A percentile compares a stretch with the other conserved stretches of the same genome.
phyloP scores from a whole-genome alignment of 2,329 filamentous ascomycete genomes.

The Pleomassaria siparia region DNA sequence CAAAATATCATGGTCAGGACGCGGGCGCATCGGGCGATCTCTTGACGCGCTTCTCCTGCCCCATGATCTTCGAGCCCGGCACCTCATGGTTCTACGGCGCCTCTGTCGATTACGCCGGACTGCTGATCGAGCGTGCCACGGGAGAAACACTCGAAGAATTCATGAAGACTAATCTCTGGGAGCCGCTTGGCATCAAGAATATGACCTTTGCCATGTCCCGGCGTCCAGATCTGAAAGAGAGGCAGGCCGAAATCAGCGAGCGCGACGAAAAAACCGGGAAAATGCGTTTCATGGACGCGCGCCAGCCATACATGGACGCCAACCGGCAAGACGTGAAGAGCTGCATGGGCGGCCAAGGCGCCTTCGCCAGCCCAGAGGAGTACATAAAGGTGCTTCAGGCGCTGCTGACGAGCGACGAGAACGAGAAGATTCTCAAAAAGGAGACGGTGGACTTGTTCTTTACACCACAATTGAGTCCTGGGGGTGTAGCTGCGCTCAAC shows the following conservation, averaged over 20 bases:
- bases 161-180: constrained; percentile 47
- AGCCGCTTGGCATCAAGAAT: constrained; percentile 49
- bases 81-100: constrained; percentile 58
- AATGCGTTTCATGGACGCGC: constrained; percentile 4
- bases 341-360: constrained; percentile 31
- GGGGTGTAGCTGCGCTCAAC: constrained; percentile 14
- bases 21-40: constrained; percentile 49
- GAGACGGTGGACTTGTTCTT: constrained; percentile 33
- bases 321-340: constrained; percentile 20
- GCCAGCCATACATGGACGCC: constrained; percentile 16
- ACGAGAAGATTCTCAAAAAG: constrained; percentile 29
- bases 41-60: constrained; percentile 47
- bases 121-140: constrained; percentile 46
- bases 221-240: constrained; percentile 23
- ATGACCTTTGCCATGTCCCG: constrained; percentile 55
- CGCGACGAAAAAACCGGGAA: constrained; percentile 20
- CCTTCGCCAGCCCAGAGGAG: constrained; percentile 22
- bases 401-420: constrained; percentile 25
- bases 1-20: constrained; percentile 25
- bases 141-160: constrained; percentile 44
- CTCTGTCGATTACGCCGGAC: constrained; percentile 50
- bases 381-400: constrained; percentile 35
- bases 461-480: constrained; percentile 29
- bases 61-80: constrained; percentile 63
- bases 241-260: constrained; percentile 31